Evolutionary conservation across 2,329 filamentous ascomycete genomes (phyloP), one percentile per base, ranked within the genome.

Genomic region (Penicillium sp.): DNA sequence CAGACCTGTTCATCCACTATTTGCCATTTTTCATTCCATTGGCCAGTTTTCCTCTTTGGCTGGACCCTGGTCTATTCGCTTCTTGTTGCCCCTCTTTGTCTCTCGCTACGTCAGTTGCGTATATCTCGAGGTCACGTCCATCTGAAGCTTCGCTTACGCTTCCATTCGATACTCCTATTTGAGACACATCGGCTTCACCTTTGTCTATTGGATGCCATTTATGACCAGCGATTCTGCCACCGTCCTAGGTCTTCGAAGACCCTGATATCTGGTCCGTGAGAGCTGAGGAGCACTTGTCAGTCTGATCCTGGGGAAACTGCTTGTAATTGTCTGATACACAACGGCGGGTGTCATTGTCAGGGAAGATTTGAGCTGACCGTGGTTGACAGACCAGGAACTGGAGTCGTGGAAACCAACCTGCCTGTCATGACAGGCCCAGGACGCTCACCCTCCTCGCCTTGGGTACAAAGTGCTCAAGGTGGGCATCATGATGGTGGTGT

Each of bases 361-460:
- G n/a, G n/a, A 29, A 31, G 9, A 9, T 25, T 38, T 58, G 41
- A 62, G 25, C 38, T 49, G 45, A 49, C 41, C 11, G 21, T 51
- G 38, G 53, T 23, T 16, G 5, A 36, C 16, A 21, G 29, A 33
- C 21, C 27, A 31, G 34, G 39, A 57, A 52, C 36, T 36, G 36
- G 64, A 58, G 57, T 47, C 38, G 52, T 49, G 50, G 50, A 58
- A 62, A 36, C 58, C 62, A 53, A 49, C 45, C 65, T 63, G 66
- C 65, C 62, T 64, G 63, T 62, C 55, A 72, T 73, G 67, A 71
- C 70, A 50, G 70, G 70, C 45, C 63, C 68, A 52, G 69, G 66
- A 60, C 62, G 48, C 58, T 70, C 71, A 57, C 69, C 70, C 55
- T 68, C 71, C 29, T 73, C 69, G 13, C 66, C 70, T 33, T 73